Evolutionary conservation across 1,139 yeast species (phyloP).

Genomic region (Debaryomyces sp.): DNA sequence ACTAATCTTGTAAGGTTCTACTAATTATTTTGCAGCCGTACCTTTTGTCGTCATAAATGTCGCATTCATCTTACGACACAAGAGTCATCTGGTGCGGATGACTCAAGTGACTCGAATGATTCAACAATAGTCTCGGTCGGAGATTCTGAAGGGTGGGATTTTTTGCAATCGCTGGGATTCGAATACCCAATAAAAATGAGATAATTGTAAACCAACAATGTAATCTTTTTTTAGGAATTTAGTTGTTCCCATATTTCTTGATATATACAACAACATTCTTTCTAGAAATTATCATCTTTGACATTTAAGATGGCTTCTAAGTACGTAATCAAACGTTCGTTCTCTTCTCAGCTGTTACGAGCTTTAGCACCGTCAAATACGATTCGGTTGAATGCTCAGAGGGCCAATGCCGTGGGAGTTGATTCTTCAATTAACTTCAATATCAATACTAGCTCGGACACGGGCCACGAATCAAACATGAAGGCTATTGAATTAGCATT

Average conservation of each 20-base stretch:
- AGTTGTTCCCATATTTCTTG: not conserved
- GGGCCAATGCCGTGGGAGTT: conserved; percentile 7
- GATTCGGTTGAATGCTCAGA: not conserved
- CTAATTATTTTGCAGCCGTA: too few species aligned
- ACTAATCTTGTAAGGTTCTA: too few species aligned
- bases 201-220: not conserved
- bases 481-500: conserved; percentile 20
- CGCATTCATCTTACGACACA: not conserved
- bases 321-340: not conserved
- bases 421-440: conserved; percentile 15
- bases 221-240: not conserved
- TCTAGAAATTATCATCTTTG: not conserved
- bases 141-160: not conserved
- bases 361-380: not conserved
- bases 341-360: not conserved
- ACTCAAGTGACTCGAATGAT: conserved; percentile 1
- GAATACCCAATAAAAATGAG: conserved; percentile 3
- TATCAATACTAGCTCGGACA: conserved; percentile 7
- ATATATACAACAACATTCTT: not conserved
- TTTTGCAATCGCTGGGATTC: conserved; percentile 2
- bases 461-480: not conserved
- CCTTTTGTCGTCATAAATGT: not conserved
- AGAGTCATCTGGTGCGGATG: not conserved
- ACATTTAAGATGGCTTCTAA: not conserved
- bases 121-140: not conserved